Evolutionary conservation across 768 basidiomycete genomes (phyloP), one percentile per base, ranked within the genome.

Genomic region (Russula foetens): DNA sequence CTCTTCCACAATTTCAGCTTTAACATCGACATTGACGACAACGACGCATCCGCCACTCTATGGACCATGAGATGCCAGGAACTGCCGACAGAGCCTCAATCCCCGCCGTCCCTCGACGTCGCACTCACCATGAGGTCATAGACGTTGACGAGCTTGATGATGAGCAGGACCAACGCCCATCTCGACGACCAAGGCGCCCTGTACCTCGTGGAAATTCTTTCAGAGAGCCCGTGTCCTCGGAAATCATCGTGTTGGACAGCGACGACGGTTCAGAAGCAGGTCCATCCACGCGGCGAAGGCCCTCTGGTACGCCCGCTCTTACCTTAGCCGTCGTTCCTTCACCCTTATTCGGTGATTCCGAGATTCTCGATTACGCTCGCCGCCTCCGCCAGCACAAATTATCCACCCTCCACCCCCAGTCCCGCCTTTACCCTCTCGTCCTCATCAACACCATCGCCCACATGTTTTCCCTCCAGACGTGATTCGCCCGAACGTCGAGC

Each of bases 331-430:
- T 57, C 28, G 26, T 48, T n/a, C 6, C 29, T 24, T 21, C 14
- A 15, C 23, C 28, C 28, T 63, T 47, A 53, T 55, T 28, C 45
- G 55, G 56, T 31, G 24, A 39, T 61, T 39, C n/a, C 53, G 8
- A 52, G 63, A 19, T 51, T 24, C 31, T 14, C 65, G 58, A 28
- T 45, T 63, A 12, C 46, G 56, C 46, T 68, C 69, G 24, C 66
- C 67, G 19, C 67, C 66, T 46, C 63, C 66, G 6, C 65, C 52
- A 29, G 53, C 39, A 12, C 63, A 24, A 48, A 45, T 26, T 26
- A 23, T 49, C 19, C 62, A 69, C 2, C 70, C 79, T 4, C 87
- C 86, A 0, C 60, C 55, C 9, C 84, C 85, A 1, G 82, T 88
- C 0, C 87, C 86, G 2, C 78, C 78, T 24, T 61, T 78, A 29